Evolutionary conservation across 257 asterid genomes (phyloP).

Genomic region (Datura wrightii): DNA sequence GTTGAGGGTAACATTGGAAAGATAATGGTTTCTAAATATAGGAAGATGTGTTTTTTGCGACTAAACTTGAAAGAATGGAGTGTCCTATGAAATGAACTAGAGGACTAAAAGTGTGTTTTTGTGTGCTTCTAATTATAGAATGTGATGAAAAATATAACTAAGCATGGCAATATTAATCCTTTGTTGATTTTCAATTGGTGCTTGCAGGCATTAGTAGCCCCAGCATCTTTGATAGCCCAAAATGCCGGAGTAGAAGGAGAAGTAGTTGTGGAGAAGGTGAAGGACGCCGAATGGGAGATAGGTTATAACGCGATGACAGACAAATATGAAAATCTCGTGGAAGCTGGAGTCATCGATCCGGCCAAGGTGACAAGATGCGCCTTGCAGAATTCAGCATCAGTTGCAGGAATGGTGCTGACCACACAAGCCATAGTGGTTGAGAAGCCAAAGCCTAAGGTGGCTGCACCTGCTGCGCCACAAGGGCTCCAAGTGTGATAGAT

Average conservation of each 20-base stretch:
- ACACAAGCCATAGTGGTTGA: slow-evolving; percentile 98
- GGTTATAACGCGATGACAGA: slow-evolving; percentile 97
- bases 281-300: slow-evolving; percentile 74
- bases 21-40: neutral
- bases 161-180: neutral
- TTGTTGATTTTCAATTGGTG: neutral
- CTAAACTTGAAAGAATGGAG: neutral
- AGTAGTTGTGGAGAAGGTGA: slow-evolving; percentile 92
- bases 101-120: neutral
- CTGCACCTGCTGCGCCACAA: slow-evolving; percentile 54
- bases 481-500: slow-evolving; percentile 54
- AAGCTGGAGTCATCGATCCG: slow-evolving; percentile 90
- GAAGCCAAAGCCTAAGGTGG: slow-evolving; percentile 68
- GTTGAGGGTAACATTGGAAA: neutral
- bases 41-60: neutral
- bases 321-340: slow-evolving; percentile 73
- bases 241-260: slow-evolving; percentile 99
- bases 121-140: neutral
- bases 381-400: slow-evolving; percentile 86
- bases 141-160: neutral
- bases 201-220: slow-evolving; percentile 77
- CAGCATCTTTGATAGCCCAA: slow-evolving; percentile 85
- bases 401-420: slow-evolving; percentile 98
- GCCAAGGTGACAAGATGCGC: slow-evolving; percentile 95
- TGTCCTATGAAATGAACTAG: neutral